Percentiles rank a stretch among this genome's conserved stretches.
Evolutionary conservation across 192 early-diverging fungal species (phyloP).

Genomic region (Backusella morwellensis): DNA sequence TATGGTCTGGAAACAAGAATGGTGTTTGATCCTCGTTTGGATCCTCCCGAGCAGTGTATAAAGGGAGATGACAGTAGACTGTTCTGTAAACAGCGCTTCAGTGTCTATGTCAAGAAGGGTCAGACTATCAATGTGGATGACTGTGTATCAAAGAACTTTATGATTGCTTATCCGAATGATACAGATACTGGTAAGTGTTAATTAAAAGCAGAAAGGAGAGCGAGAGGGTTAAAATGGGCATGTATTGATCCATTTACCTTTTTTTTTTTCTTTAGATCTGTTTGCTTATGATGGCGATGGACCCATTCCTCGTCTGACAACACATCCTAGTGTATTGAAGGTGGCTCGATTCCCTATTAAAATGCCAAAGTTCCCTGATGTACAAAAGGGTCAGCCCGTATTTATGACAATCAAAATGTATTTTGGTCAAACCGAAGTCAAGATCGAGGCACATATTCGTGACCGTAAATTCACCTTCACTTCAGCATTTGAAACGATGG

Average conservation of each 20-base stretch:
- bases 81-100: slow-evolving; percentile 39
- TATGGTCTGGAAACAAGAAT: slow-evolving; percentile 54
- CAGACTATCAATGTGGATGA: slow-evolving; percentile 47
- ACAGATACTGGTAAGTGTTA: slow-evolving; percentile 39
- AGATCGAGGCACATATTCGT: slow-evolving; percentile 43
- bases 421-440: slow-evolving; percentile 56
- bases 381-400: slow-evolving; percentile 45
- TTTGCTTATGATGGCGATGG: slow-evolving; percentile 37
- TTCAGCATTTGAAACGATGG: slow-evolving; percentile 27
- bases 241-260: neutral
- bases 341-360: slow-evolving; percentile 40
- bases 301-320: slow-evolving; percentile 31
- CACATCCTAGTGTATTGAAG: slow-evolving; percentile 33
- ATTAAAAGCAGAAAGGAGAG: neutral
- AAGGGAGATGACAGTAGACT: slow-evolving; percentile 46
- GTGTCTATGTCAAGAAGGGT: slow-evolving; percentile 41
- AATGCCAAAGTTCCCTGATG: slow-evolving; percentile 38
- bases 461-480: slow-evolving; percentile 43
- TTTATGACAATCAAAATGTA: slow-evolving; percentile 48
- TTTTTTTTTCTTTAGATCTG: slow-evolving; percentile 23
- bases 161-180: slow-evolving; percentile 44
- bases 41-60: slow-evolving; percentile 48
- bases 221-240: neutral
- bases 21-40: slow-evolving; percentile 48
- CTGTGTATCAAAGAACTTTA: slow-evolving; percentile 51